A percentile compares a stretch with the other conserved stretches of the same genome.
These are phyloP conservation scores for Metschnikowia colocasiae DNA, from an alignment of 805 yeast genomes.

Conservation along the genomic window DNA sequence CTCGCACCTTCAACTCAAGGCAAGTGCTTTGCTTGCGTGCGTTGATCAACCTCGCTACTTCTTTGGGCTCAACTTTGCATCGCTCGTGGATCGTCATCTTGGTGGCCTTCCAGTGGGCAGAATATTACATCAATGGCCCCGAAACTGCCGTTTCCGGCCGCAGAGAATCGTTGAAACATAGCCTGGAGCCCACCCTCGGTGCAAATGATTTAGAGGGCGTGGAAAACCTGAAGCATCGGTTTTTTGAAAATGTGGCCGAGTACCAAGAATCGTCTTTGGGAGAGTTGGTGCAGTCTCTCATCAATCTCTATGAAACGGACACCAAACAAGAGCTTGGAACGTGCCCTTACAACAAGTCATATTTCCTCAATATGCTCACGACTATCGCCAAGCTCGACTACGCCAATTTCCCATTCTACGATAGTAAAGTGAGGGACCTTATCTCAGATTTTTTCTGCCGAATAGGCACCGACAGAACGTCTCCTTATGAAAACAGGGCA, in stretches of 20 bases:
- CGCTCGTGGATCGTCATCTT: constrained; percentile 59
- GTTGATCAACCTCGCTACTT: constrained; percentile 66
- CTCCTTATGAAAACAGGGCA: constrained; percentile 42
- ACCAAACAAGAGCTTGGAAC: constrained; percentile 13
- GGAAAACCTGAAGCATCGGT: constrained; percentile 53
- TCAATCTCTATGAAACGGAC: constrained; percentile 36
- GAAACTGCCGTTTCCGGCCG: constrained; percentile 22
- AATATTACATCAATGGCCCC: constrained; percentile 62
- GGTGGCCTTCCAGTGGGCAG: constrained; percentile 75
- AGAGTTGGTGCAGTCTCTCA: constrained; percentile 46
- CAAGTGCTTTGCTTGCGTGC: constrained; percentile 79
- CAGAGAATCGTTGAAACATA: neutral
- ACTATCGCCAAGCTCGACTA: constrained; percentile 52
- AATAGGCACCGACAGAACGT: constrained; percentile 41
- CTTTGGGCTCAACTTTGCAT: constrained; percentile 73
- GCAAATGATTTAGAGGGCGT: constrained; percentile 49
- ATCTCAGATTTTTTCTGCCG: constrained; percentile 45
- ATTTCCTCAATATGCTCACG: constrained; percentile 50
- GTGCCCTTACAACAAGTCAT: constrained; percentile 56
- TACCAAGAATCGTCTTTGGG: constrained; percentile 51
- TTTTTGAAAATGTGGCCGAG: constrained; percentile 58
- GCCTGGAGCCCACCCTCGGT: constrained; percentile 32
- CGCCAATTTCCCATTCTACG: constrained; percentile 43
- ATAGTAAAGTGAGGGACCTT: constrained; percentile 43
- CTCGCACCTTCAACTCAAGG: constrained; percentile 48